phyloP scores from a whole-genome alignment of 352 stramenopile species.

The Globisporangium sylvaticum region DNA sequence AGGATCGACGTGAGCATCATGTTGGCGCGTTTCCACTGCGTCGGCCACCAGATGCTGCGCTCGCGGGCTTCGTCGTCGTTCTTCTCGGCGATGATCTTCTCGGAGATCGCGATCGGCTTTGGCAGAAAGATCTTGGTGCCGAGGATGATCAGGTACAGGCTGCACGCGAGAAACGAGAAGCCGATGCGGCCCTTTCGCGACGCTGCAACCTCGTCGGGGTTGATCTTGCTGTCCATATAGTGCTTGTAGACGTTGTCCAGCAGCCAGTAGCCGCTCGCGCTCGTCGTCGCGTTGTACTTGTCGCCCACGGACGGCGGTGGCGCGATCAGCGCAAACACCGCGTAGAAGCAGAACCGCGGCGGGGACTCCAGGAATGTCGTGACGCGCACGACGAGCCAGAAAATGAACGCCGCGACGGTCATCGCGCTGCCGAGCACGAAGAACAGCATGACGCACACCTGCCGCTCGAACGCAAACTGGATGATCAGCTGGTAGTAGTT shows the following conservation, averaged over 20 bases:
- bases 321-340: constrained; percentile 90
- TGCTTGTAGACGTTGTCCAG: constrained; percentile 78
- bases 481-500: constrained; percentile 95
- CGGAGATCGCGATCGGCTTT: constrained; percentile 85
- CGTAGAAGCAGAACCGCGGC: constrained; percentile 89
- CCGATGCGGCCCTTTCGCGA: constrained; percentile 88
- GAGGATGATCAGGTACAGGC: constrained; percentile 82
- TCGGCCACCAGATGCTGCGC: constrained; percentile 85
- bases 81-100: constrained; percentile 86
- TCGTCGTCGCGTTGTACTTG: constrained; percentile 27
- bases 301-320: constrained; percentile 83
- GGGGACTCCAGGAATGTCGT: constrained; percentile 90
- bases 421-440: constrained; percentile 88
- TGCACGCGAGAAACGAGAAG: constrained; percentile 91
- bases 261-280: constrained; percentile 66
- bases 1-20: constrained; percentile 93
- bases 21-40: constrained; percentile 94
- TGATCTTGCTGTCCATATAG: constrained; percentile 84
- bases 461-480: constrained; percentile 93
- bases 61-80: constrained; percentile 59
- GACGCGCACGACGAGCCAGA: constrained; percentile 89
- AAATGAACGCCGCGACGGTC: constrained; percentile 73
- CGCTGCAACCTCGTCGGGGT: constrained; percentile 59
- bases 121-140: constrained; percentile 91
- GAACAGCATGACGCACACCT: constrained; percentile 94